phyloP scores from a whole-genome alignment of 352 stramenopile genomes.

The Halophytophthora batemanensis region DNA sequence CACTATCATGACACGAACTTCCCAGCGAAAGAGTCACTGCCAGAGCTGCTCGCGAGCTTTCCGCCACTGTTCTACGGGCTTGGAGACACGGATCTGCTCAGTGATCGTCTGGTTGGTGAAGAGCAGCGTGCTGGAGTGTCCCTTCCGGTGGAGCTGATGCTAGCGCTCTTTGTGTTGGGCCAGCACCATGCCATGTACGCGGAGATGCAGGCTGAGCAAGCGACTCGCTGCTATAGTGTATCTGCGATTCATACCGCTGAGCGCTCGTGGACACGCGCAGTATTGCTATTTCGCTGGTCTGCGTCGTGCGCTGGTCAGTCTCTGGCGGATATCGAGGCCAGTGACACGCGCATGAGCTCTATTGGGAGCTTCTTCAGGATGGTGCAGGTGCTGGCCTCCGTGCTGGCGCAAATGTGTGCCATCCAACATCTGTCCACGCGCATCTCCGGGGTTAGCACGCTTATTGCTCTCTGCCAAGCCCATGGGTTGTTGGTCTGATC shows the following conservation, averaged over 20 bases:
- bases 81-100: constrained; percentile 25
- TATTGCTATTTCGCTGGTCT: constrained; percentile 22
- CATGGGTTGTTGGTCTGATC: neutral
- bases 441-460: constrained; percentile 21
- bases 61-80: constrained; percentile 49
- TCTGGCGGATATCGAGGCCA: neutral
- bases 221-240: constrained; percentile 7
- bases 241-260: constrained; percentile 28
- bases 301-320: constrained; percentile 5
- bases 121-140: constrained; percentile 20
- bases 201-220: constrained; percentile 19
- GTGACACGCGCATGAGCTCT: constrained; percentile 2
- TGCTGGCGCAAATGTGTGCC: constrained; percentile 22
- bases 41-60: constrained; percentile 21
- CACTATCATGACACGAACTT: constrained; percentile 18
- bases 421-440: constrained; percentile 29
- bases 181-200: constrained; percentile 33
- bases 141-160: constrained; percentile 30
- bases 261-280: constrained; percentile 24
- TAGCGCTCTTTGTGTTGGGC: constrained; percentile 35
- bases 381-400: neutral
- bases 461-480: neutral
- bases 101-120: constrained; percentile 27
- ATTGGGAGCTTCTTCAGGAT: constrained; percentile 22
- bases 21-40: neutral